These are phyloP conservation scores for Phytopythium oedochilum DNA, from an alignment of 352 stramenopile genomes.

Conservation along the genomic window DNA sequence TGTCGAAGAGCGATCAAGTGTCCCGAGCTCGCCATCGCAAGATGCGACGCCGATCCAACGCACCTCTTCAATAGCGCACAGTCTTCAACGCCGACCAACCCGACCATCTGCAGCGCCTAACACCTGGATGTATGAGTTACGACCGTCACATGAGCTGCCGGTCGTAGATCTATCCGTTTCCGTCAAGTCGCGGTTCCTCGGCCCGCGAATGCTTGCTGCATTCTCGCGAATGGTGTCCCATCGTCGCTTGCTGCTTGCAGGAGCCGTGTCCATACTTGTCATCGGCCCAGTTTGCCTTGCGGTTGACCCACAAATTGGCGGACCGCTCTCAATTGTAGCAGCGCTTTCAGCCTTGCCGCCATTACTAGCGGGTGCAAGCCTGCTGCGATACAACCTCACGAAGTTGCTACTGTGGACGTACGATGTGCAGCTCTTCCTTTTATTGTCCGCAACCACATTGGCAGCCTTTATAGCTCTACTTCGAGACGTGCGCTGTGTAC, in stretches of 20 bases:
- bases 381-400: conserved; percentile 9
- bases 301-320: not conserved
- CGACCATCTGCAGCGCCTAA: not conserved
- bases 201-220: not conserved
- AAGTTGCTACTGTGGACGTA: conserved; percentile 5
- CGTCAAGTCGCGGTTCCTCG: conserved; percentile 14
- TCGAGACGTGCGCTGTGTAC: not conserved
- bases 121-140: conserved; percentile 5
- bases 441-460: not conserved
- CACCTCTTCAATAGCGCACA: too few species aligned
- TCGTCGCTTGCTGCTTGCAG: not conserved
- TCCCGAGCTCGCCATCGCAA: too few species aligned
- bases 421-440: conserved; percentile 12
- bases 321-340: not conserved
- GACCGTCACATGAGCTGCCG: not conserved
- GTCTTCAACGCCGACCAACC: not conserved
- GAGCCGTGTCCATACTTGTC: not conserved
- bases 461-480: not conserved
- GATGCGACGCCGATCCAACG: not conserved
- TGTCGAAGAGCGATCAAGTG: too few species aligned
- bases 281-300: not conserved
- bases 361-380: not conserved
- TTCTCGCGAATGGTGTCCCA: conserved; percentile 1
- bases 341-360: not conserved
- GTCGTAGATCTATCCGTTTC: conserved; percentile 14